phyloP scores from a whole-genome alignment of 768 basidiomycete species.

The Grammothele lineata region DNA sequence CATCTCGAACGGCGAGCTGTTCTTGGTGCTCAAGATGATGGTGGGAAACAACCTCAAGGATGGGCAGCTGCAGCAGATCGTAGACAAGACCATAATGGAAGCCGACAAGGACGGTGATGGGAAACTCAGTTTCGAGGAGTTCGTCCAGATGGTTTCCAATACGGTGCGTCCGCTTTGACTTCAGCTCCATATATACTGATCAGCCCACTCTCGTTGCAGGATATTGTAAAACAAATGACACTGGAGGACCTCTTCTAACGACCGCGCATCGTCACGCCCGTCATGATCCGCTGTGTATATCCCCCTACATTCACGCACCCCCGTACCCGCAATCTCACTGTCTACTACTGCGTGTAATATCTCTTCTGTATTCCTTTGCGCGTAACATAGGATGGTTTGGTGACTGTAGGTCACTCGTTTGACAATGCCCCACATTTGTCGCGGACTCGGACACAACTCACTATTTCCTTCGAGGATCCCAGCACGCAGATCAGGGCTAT shows the following conservation, averaged over 20 bases:
- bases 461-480: too few species aligned
- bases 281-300: constrained; percentile 5
- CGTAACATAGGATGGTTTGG: constrained; percentile 10
- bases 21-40: constrained; percentile 99
- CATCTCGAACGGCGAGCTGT: constrained; percentile 98
- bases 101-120: constrained; percentile 98
- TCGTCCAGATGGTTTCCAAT: constrained; percentile 93
- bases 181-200: background rate
- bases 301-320: background rate
- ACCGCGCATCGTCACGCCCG: constrained; percentile 4
- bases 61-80: constrained; percentile 97
- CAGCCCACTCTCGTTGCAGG: constrained; percentile 40
- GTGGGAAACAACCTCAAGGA: constrained; percentile 99
- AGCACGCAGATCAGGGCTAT: too few species aligned
- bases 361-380: constrained; percentile 12
- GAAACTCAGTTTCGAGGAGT: constrained; percentile 96
- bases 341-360: constrained; percentile 18
- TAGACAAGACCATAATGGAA: constrained; percentile 99
- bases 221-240: constrained; percentile 99
- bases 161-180: constrained; percentile 54
- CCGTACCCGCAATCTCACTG: constrained; percentile 9
- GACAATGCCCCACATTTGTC: too few species aligned
- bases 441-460: too few species aligned
- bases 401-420: too few species aligned
- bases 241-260: constrained; percentile 83